Evolutionary conservation across 768 basidiomycete genomes (phyloP).

Genomic region (Ephemerocybe angulata): DNA sequence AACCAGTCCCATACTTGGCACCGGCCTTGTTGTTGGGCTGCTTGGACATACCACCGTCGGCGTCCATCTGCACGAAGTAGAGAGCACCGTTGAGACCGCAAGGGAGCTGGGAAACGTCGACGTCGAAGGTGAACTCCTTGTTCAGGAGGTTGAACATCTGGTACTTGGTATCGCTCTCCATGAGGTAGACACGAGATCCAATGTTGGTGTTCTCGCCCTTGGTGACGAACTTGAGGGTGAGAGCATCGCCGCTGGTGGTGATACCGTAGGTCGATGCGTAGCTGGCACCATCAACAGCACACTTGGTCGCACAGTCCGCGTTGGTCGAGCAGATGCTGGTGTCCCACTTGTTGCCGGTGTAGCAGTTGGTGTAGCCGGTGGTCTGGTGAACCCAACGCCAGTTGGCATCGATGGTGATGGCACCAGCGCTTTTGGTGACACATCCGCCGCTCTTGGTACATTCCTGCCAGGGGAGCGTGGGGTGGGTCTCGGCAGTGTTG

Average conservation of each 20-base stretch:
- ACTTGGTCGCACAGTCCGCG: slow-evolving; percentile 42
- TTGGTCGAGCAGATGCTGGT: slow-evolving; percentile 46
- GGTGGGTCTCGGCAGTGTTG: slow-evolving; percentile 46
- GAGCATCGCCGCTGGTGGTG: slow-evolving; percentile 41
- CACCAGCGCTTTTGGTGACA: slow-evolving; percentile 28
- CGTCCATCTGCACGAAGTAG: slow-evolving; percentile 56
- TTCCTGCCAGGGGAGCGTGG: slow-evolving; percentile 40
- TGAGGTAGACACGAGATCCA: slow-evolving; percentile 48
- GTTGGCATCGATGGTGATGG: slow-evolving; percentile 52
- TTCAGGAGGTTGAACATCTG: slow-evolving; percentile 44
- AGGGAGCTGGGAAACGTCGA: slow-evolving; percentile 54
- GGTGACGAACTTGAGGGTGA: slow-evolving; percentile 50
- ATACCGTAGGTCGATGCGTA: slow-evolving; percentile 52
- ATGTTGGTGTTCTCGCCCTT: slow-evolving; percentile 32
- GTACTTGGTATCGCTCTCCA: slow-evolving; percentile 45
- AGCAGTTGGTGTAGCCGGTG: slow-evolving; percentile 40
- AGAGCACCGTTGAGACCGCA: slow-evolving; percentile 61
- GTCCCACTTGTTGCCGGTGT: slow-evolving; percentile 58
- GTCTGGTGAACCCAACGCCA: slow-evolving; percentile 53
- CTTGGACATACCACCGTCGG: slow-evolving; percentile 48
- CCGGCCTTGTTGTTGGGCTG: slow-evolving; percentile 55
- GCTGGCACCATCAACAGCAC: slow-evolving; percentile 44
- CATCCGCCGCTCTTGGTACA: slow-evolving; percentile 47
- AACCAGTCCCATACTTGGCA: slow-evolving; percentile 39
- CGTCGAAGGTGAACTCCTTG: slow-evolving; percentile 61